Conservation (phyloP, 192 early-diverging fungal species). For the Coemansia sp. region DNA sequence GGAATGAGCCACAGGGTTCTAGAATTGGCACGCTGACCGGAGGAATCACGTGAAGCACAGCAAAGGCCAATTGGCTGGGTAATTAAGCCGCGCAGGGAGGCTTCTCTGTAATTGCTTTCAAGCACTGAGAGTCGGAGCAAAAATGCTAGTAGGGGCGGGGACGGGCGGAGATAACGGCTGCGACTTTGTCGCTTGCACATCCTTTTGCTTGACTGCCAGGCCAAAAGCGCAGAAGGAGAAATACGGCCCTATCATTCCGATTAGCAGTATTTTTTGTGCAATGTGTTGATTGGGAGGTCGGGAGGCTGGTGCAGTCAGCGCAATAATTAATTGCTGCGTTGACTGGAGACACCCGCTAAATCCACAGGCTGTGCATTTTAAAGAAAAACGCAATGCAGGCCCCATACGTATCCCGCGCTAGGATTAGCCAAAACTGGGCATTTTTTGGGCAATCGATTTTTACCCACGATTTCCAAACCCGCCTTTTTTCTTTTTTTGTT, state of each 20-base stretch:
- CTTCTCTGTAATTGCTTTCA: neutral
- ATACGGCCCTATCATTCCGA: no score
- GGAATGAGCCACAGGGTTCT: neutral
- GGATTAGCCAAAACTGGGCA: neutral
- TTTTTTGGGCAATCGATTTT: neutral
- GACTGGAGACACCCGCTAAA: neutral
- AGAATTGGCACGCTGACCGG: neutral
- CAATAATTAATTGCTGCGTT: neutral
- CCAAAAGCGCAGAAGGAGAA: no score
- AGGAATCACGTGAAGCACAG: neutral
- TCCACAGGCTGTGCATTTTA: no score
- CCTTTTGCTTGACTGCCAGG: no score
- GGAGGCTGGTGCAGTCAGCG: neutral
- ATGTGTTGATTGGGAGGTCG: no score
- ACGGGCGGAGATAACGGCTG: no score
- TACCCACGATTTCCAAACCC: neutral
- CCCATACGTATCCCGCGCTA: neutral
- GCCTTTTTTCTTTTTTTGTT: slow-evolving; percentile 1
- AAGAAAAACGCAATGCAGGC: neutral
- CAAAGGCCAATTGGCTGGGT: neutral
- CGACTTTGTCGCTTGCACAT: no score
- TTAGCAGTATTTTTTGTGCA: no score
- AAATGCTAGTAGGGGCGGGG: no score
- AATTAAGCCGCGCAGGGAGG: neutral
- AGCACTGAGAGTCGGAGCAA: no score